Base-by-base conservation (phyloP, 371 early-diverging fungal genomes). In the Syncephalastrum contaminatum region DNA sequence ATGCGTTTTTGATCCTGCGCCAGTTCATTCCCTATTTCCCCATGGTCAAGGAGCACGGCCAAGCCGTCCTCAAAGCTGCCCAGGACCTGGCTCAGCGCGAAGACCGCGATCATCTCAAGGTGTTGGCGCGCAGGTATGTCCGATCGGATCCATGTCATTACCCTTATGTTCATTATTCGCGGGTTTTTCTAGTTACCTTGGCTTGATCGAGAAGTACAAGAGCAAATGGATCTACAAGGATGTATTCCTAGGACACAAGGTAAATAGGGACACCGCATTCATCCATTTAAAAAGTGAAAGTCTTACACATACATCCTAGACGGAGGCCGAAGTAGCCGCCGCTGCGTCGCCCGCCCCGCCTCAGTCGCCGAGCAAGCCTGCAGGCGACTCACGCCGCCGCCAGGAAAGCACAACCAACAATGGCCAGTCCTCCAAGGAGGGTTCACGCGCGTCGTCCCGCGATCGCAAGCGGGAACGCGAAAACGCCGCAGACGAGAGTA, bases 1-100 rank as follows among this genome's bases (percentile, higher is more conserved):
- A 93, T 57, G 71, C 88, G 0, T 87, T 90, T 49, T 66, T 88
- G 43, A 80, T 91, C 10, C 68, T 93, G 16, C 83, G 84, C 27
- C 79, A 84, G 45, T 78, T 91, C 16, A 62, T 71, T 5, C 71
- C 82, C 10, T 73, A 76, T 53, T 91, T 85, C 64, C 93, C 93
- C 2, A 66, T 68, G 1, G 74, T 83, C 7, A 60, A 57, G 1
- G 67, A 77, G 19, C 69, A 88, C 39, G 92, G 89, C 19, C 62
- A 72, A 21, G 63, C 55, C 2, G 59, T 75, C 25, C 44, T 70
- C 7, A 60, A 63, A 16, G 69, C 71, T 8, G 60, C 72, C 2
- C 64, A 68, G 20, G 64, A 62, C 0, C 48, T 79, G n/a, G 59
- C 68, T 5, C 61, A 59, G 12, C 59, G 63, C 36, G 76, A 73